phyloP scores from a whole-genome alignment of 1,284 basidiomycete genomes.

The Megacollybia platyphylla region DNA sequence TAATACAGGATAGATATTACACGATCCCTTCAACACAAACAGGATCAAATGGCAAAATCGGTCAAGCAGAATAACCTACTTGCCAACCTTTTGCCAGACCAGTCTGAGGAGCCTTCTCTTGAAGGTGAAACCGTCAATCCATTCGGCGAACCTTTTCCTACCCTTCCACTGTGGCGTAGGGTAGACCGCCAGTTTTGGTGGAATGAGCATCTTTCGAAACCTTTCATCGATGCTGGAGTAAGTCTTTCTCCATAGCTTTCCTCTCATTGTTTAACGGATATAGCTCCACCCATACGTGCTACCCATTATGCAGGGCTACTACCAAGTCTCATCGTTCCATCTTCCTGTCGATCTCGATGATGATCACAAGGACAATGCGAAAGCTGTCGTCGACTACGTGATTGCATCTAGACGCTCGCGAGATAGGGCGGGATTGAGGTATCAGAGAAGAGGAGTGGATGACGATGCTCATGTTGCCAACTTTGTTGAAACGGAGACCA shows the following conservation, averaged over 20 bases:
- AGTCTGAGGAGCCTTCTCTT: background rate
- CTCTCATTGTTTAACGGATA: background rate
- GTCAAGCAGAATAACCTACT: constrained; percentile 44
- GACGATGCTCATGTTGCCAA: constrained; percentile 77
- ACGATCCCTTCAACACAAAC: constrained; percentile 67
- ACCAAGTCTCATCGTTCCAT: constrained; percentile 55
- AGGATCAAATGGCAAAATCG: constrained; percentile 44
- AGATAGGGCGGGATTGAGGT: constrained; percentile 87
- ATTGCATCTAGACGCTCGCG: constrained; percentile 82
- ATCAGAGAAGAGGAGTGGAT: constrained; percentile 92
- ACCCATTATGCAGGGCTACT: constrained; percentile 85
- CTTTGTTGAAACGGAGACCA: constrained; percentile 89
- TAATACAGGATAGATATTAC: constrained; percentile 46
- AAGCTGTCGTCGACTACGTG: constrained; percentile 48
- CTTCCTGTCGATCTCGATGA: constrained; percentile 41
- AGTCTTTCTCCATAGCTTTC: constrained; percentile 8
- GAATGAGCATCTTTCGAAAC: constrained; percentile 73
- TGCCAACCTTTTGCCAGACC: constrained; percentile 38
- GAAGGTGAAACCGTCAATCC: constrained; percentile 33
- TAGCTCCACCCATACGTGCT: constrained; percentile 74
- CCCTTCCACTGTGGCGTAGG: constrained; percentile 72
- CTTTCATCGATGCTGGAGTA: constrained; percentile 67
- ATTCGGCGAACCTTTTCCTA: constrained; percentile 54
- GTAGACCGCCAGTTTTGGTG: constrained; percentile 83
- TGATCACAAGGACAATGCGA: constrained; percentile 22